phyloP scores from a whole-genome alignment of 805 yeast species.

The Candida coquimbonensis region DNA sequence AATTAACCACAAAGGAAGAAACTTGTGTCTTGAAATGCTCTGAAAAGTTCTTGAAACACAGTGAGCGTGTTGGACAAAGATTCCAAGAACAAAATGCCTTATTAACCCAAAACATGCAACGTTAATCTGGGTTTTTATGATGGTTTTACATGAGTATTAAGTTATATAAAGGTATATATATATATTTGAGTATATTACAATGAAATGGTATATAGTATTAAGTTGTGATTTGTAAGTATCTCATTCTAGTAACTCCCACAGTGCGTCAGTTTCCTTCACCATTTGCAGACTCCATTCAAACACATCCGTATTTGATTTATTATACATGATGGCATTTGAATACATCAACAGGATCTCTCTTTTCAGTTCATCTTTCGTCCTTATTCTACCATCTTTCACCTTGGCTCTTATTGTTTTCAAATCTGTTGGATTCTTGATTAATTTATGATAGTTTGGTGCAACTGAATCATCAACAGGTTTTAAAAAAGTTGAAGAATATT shows the following conservation, averaged over 20 bases:
- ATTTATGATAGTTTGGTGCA: constrained; percentile 61
- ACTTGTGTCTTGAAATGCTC: constrained; percentile 86
- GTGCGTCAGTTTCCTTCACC: constrained; percentile 57
- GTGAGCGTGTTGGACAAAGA: constrained; percentile 97
- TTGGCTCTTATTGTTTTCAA: constrained; percentile 52
- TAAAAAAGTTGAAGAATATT: constrained; percentile 67
- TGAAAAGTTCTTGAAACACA: constrained; percentile 95
- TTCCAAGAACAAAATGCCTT: constrained; percentile 95
- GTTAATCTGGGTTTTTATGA: constrained; percentile 4
- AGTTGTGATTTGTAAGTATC: neutral
- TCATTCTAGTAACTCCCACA: constrained; percentile 41
- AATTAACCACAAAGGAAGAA: constrained; percentile 78
- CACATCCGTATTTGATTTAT: constrained; percentile 56
- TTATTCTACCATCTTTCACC: constrained; percentile 53
- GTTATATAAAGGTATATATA: neutral
- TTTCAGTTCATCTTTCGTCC: constrained; percentile 45
- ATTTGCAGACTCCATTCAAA: constrained; percentile 58
- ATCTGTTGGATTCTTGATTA: constrained; percentile 61
- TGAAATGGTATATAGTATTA: neutral
- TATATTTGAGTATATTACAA: neutral
- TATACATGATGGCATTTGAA: constrained; percentile 81
- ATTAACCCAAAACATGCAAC: constrained; percentile 63
- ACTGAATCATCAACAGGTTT: constrained; percentile 61
- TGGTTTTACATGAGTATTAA: neutral
- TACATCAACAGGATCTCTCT: constrained; percentile 69